Base-by-base conservation (phyloP, 2,329 filamentous ascomycete genomes). In the Trichoderma atroviride region DNA sequence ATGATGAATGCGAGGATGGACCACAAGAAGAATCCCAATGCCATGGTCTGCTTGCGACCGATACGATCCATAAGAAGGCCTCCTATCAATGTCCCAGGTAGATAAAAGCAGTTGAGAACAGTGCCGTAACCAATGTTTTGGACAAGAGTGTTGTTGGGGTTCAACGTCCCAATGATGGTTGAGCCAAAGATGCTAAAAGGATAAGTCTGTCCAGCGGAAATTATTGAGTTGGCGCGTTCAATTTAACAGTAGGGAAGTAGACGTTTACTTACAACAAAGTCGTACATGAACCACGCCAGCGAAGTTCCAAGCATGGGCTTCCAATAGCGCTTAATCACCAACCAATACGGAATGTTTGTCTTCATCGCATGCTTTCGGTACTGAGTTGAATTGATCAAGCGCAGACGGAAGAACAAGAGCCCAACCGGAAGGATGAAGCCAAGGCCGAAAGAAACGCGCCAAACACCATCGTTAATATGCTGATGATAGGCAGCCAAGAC, bases 341-440 rank as follows among this genome's bases (percentile, higher is more conserved):
- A 63, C 57, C 52, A 59, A 61, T 76, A 76, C 0, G 75, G 75
- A n/a, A 76, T 72, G 22, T 75, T 61, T 19, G 60, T 55, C 63
- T 76, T 73, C 53, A 76, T 76, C 6, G 75, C 75, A 22, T 76
- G 74, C 14, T 74, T 75, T 31, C 69, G 59, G 61, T 76, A 76
- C 43, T 76, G 75, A 84, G 77, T 87, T 61, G 78, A 87, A 76
- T 83, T 86, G 63, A 83, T 75, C 73, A 84, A 82, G 55, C 80
- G 84, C 43, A 88, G 75, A 13, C 86, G 84, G 70, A 88, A 85
- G 74, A 86, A 86, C 62, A 87, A 84, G 19, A 88, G 80, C 1
- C 81, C 80, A 4, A 88, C 76, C 4, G 65, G 65, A 7, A 68
- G 56, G 9, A 72, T 59, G 31, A 75, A 62, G 7, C 74, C 74